Evolutionary conservation across 2,329 filamentous ascomycete species (phyloP).

Genomic region (Paracamarosporium sp.): DNA sequence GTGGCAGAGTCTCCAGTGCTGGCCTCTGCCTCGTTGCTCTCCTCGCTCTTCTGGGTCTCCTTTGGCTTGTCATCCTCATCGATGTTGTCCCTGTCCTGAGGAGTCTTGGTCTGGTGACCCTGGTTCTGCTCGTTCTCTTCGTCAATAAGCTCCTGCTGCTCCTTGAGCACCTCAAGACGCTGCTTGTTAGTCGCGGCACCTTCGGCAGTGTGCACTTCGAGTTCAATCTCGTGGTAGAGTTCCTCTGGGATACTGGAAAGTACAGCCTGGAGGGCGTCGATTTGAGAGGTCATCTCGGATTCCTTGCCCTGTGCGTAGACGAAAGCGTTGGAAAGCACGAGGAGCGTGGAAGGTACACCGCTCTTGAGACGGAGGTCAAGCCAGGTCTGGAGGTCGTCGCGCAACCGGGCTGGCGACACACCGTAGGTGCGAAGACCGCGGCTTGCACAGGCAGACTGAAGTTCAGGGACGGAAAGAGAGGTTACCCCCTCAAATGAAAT

Average conservation of each 20-base stretch:
- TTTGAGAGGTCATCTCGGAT: constrained; percentile 82
- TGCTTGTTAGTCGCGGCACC: constrained; percentile 99
- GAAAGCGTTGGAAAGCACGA: constrained; percentile 96
- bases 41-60: constrained; percentile 21
- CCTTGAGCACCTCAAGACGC: constrained; percentile 95
- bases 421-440: constrained; percentile 93
- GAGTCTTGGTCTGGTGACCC: constrained; percentile 73
- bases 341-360: constrained; percentile 92
- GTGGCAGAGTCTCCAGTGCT: constrained; percentile 34
- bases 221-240: constrained; percentile 98
- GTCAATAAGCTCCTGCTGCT: constrained; percentile 97
- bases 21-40: constrained; percentile 38
- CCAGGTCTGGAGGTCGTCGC: constrained; percentile 92
- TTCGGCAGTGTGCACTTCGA: constrained; percentile 96
- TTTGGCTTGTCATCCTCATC: constrained; percentile 86
- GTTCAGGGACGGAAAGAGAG: constrained; percentile 87
- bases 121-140: constrained; percentile 95
- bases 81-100: constrained; percentile 88
- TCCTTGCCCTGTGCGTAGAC: constrained; percentile 92
- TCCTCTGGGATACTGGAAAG: constrained; percentile 96
- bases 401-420: constrained; percentile 84
- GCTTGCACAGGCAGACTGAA: constrained; percentile 90
- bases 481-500: constrained; percentile 95
- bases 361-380: constrained; percentile 91
- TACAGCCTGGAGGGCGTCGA: constrained; percentile 90